Base-by-base conservation (phyloP, 371 early-diverging fungal species). In the Saksenaea oblongispora region DNA sequence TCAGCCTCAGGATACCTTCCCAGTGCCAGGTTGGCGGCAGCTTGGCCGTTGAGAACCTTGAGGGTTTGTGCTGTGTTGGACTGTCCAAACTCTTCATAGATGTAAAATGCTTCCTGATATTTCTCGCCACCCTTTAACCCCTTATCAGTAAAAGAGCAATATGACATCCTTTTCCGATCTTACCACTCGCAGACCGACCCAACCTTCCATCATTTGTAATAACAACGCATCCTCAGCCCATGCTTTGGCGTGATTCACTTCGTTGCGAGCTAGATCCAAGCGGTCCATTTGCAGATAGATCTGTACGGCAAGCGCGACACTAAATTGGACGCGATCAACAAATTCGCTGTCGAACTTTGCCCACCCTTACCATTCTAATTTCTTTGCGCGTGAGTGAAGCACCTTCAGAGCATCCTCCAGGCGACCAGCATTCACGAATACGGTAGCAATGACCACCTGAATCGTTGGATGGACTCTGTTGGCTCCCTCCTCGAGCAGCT, bases 141-240 rank as follows among this genome's bases (percentile, higher is more conserved):
- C 7, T 54, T 1, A 3, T 60, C 28, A 41, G 26, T 1, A 64
- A 56, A 55, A 28, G n/a, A 56, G 14, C 35, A 18, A 13, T 15
- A 54, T 13, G 1, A 26, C 9, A 47, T 36, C 14, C 10, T 14
- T 58, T 24, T 34, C 41, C 7, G 13, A 24, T 44, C 73, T 70
- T 82, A 88, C 91, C 39, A 84, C 73, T 39, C 81, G 82, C 56
- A 95, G 78, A 62, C 87, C 89, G 56, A 90, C 86, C 95, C 96
- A 96, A 11, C 95, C 94, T 70, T 98, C 98, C 64, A 93, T 87
- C 65, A 96, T 75, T 74, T 96, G 96, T n/a, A 94, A 91, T 36
- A 95, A 73, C 24, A 92, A 86, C 0, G 96, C 95, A 72, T 94
- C 94, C 69, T 96, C 96, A 0, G 94, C 89, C 95, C 95, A 94